Evolutionary conservation across 805 yeast genomes (phyloP), one percentile per base, ranked within the genome.

Genomic region (Lipomyces yamanashiensis): DNA sequence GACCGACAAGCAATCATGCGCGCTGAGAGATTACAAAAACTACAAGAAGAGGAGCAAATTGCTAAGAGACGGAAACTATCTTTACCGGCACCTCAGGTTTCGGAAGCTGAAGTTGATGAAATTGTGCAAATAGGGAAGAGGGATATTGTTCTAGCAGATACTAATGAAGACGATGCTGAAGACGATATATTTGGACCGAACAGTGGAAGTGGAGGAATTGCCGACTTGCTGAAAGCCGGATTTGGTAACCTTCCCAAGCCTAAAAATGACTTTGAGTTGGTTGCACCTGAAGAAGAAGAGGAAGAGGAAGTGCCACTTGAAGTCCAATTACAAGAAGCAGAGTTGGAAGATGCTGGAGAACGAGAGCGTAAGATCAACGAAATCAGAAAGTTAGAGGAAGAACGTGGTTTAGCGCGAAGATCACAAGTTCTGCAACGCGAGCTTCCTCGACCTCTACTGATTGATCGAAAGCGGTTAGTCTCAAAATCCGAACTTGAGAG

Each of bases 351-450:
- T 33, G 73, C 73, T 8, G 71, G 69, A 7, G 79, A 76, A 61
- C 68, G 73, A 37, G 74, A 71, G 9, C 64, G 74, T 8, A 55
- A 71, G 36, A 45, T 71, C 10, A 60, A 63, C 8, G 69, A 54
- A 37, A 59, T 67, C 44, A 53, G 62, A 51, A 59, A 72, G 55
- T 43, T 57, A 33, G 64, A 69, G 51, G 67, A 60, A 17, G 67
- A 64, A 47, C 63, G 62, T 33, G 75, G 74, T 12, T 64, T 76
- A 41, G 67, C 76, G 7, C 72, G 84, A 45, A 70, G 84, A 54
- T 82, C 88, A 0, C 79, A 76, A 62, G 86, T 77, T 1, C 73
- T 84, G 0, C 84, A 82, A 69, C 72, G 74, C 55, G 82, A 78
- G 0, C 75, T 85, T 8, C 76, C 78, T 57, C 67, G 71, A 50